phyloP scores from a whole-genome alignment of 345 rosid species.

The Hibiscus tridactylites region DNA sequence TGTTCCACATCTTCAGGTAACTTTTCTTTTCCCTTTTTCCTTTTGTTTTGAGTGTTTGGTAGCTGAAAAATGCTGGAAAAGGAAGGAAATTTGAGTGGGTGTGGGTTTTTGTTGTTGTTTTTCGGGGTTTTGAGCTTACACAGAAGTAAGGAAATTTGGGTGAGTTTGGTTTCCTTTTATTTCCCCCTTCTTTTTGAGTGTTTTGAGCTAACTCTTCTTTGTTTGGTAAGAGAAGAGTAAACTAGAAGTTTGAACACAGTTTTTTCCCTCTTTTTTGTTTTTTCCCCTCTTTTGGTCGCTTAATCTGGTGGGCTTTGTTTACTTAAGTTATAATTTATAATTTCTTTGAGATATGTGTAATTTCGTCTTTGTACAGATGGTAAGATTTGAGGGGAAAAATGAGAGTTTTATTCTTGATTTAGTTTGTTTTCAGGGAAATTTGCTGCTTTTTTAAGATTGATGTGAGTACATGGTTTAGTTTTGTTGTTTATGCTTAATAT shows the following conservation, averaged over 20 bases:
- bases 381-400: not conserved
- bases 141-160: not conserved
- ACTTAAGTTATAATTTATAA: not conserved
- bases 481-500: not conserved
- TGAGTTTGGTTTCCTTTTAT: not conserved
- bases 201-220: not conserved
- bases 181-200: not conserved
- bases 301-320: not conserved
- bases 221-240: not conserved
- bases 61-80: slow-evolving; percentile 5
- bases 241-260: not conserved
- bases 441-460: not conserved
- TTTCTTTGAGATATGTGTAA: not conserved
- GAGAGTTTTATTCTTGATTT: slow-evolving; percentile 1
- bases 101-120: not conserved
- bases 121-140: slow-evolving; percentile 1
- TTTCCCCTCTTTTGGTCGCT: not conserved
- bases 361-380: not conserved
- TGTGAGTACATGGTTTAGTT: not conserved
- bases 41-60: slow-evolving; percentile 3
- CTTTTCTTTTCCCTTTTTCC: not conserved
- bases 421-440: not conserved
- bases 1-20: slow-evolving; percentile 43
- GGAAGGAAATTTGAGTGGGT: not conserved
- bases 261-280: not conserved